These are phyloP conservation scores for Sequoiadendron giganteum DNA, from an alignment of 75 land plant genomes.

Conservation along the genomic window DNA sequence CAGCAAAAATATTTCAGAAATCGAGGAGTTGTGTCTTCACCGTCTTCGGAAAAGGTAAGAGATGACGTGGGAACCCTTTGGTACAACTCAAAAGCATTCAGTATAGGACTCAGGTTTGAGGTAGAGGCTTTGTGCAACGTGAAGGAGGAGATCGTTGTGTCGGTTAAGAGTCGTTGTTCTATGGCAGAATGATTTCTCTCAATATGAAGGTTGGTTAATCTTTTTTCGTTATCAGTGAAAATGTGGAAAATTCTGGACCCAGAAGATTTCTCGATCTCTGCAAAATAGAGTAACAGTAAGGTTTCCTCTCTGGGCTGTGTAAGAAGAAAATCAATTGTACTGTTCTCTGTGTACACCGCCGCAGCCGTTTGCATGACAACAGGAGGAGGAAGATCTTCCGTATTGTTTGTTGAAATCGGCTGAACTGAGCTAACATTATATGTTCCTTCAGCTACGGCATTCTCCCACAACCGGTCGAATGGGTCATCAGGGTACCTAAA, in stretches of 20 bases:
- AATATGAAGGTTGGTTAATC: background rate
- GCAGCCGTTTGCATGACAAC: background rate
- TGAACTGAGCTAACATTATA: background rate
- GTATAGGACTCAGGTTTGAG: background rate
- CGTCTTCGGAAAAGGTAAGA: background rate
- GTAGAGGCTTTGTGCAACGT: background rate
- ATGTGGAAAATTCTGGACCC: background rate
- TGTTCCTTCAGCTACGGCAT: background rate
- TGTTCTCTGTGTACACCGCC: background rate
- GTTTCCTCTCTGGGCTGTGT: rapidly evolving
- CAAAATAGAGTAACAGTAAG: background rate
- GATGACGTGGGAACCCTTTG: background rate
- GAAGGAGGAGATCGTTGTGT: background rate
- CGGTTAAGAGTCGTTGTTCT: background rate
- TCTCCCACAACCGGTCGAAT: background rate
- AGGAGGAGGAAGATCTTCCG: background rate
- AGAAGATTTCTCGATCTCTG: background rate
- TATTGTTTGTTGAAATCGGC: background rate
- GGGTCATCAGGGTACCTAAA: background rate
- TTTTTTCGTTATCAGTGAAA: no score
- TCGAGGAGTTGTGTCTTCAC: background rate
- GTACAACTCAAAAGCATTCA: background rate
- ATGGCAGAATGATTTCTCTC: background rate
- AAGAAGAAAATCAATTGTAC: background rate
- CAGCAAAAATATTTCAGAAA: no score